Evolutionary conservation across 768 basidiomycete species (phyloP).

Genomic region (Phlebiopsis flavidoalba): DNA sequence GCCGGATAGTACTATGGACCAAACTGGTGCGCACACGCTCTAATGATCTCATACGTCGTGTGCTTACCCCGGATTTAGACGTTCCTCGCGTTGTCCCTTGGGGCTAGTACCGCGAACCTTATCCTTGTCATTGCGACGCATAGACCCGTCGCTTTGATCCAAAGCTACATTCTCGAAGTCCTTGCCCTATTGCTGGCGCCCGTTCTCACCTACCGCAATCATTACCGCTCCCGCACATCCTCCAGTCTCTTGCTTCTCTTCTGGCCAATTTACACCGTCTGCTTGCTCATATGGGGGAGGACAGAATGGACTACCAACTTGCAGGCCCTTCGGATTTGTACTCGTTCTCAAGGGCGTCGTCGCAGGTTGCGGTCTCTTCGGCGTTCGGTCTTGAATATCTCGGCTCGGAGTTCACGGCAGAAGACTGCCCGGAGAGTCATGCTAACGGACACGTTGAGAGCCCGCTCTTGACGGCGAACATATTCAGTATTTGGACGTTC

Average conservation of each 20-base stretch:
- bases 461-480: slow-evolving; percentile 71
- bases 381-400: slow-evolving; percentile 65
- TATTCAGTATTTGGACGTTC: slow-evolving; percentile 82
- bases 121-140: slow-evolving; percentile 31
- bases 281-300: slow-evolving; percentile 52
- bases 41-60: slow-evolving; percentile 3
- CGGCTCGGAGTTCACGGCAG: slow-evolving; percentile 50
- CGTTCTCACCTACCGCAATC: slow-evolving; percentile 59
- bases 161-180: slow-evolving; percentile 54
- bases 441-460: slow-evolving; percentile 62
- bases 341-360: slow-evolving; percentile 41
- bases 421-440: slow-evolving; percentile 28
- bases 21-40: slow-evolving; percentile 57
- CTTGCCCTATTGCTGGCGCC: slow-evolving; percentile 44
- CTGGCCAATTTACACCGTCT: slow-evolving; percentile 65
- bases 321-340: slow-evolving; percentile 30
- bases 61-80: slow-evolving; percentile 29
- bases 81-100: slow-evolving; percentile 41
- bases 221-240: slow-evolving; percentile 63
- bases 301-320: slow-evolving; percentile 39
- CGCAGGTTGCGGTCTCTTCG: slow-evolving; percentile 40
- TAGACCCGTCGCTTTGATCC: slow-evolving; percentile 38
- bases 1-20: slow-evolving; percentile 43
- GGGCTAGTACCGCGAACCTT: slow-evolving; percentile 40
- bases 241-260: slow-evolving; percentile 74